Evolutionary conservation across 2,329 filamentous ascomycete species (phyloP).

Genomic region (Hypoxylon sp.): DNA sequence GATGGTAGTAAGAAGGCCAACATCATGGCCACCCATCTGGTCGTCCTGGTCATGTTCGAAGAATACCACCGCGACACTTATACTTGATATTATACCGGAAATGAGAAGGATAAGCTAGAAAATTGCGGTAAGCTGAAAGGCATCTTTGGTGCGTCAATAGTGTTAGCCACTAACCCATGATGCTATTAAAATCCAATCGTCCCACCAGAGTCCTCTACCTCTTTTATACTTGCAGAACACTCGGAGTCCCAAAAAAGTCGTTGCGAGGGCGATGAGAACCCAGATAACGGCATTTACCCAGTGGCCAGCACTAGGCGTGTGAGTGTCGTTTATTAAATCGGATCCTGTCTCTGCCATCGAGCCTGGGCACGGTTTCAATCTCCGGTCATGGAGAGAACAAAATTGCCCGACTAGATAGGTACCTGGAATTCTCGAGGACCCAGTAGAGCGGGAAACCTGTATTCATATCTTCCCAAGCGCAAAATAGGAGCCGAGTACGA

Average conservation of each 20-base stretch:
- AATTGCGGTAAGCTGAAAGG: constrained; percentile 1
- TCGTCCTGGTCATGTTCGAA: constrained; percentile 21
- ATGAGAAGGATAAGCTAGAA: constrained; percentile 40
- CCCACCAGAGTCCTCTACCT: constrained; percentile 26
- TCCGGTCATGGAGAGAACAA: not conserved
- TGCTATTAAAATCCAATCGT: constrained; percentile 33
- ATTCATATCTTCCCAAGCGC: not conserved
- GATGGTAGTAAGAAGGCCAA: constrained; percentile 17
- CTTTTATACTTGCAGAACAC: constrained; percentile 36
- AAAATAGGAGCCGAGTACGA: constrained; percentile 3
- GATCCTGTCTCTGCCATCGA: constrained; percentile 11
- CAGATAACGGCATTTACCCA: constrained; percentile 30
- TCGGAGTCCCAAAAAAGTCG: constrained; percentile 32
- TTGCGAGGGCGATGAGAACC: constrained; percentile 34
- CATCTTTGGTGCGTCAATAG: not conserved
- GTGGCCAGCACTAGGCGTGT: constrained; percentile 29
- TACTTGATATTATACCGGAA: constrained; percentile 37
- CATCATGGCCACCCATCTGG: constrained; percentile 25
- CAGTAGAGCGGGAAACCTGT: not conserved
- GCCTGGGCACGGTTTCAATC: not conserved
- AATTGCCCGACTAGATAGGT: not conserved
- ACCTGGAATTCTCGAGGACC: not conserved
- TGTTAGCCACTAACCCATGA: constrained; percentile 32
- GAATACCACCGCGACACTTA: constrained; percentile 24
- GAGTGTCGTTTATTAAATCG: not conserved